Evolutionary conservation across 495 filamentous ascomycete genomes (phyloP).

Genomic region (Halenospora varia): DNA sequence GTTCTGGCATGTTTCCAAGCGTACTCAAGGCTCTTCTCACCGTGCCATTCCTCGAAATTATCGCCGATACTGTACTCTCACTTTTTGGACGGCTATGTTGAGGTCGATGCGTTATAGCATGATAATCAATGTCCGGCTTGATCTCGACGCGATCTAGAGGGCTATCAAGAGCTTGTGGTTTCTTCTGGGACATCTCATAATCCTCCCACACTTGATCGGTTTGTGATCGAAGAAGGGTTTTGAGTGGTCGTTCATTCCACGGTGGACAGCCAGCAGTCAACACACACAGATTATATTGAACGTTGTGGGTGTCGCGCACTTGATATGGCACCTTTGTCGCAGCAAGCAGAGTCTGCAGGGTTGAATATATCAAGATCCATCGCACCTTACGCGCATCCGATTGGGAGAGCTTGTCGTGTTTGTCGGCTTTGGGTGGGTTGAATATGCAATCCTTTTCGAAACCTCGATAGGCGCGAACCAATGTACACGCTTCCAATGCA

Average conservation of each 20-base stretch:
- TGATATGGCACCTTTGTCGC: slow-evolving; percentile 35
- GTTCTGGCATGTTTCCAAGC: slow-evolving; percentile 21
- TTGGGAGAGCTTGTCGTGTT: slow-evolving; percentile 36
- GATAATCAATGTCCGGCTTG: slow-evolving; percentile 41
- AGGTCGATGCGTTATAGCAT: slow-evolving; percentile 28
- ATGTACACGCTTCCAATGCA: slow-evolving; percentile 29
- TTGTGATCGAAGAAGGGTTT: slow-evolving; percentile 16
- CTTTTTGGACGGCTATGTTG: slow-evolving; percentile 8
- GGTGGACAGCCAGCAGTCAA: slow-evolving; percentile 35
- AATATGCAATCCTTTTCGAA: slow-evolving; percentile 43
- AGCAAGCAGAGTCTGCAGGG: slow-evolving; percentile 59
- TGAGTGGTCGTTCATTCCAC: slow-evolving; percentile 29
- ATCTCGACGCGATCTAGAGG: slow-evolving; percentile 18
- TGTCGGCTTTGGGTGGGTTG: slow-evolving; percentile 33
- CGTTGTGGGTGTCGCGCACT: slow-evolving; percentile 29
- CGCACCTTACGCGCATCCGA: slow-evolving; percentile 59
- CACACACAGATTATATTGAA: slow-evolving; percentile 40
- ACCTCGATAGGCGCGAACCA: slow-evolving; percentile 41
- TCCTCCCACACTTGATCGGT: slow-evolving; percentile 21
- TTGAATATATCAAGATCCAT: slow-evolving; percentile 68
- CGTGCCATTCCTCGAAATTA: slow-evolving; percentile 15
- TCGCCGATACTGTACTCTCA: slow-evolving; percentile 25
- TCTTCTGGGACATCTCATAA: slow-evolving; percentile 2
- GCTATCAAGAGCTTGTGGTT: not conserved
- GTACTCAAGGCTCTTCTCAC: slow-evolving; percentile 29